phyloP scores from a whole-genome alignment of 2,329 filamentous ascomycete species.

The Neodidymelliopsis sp. region DNA sequence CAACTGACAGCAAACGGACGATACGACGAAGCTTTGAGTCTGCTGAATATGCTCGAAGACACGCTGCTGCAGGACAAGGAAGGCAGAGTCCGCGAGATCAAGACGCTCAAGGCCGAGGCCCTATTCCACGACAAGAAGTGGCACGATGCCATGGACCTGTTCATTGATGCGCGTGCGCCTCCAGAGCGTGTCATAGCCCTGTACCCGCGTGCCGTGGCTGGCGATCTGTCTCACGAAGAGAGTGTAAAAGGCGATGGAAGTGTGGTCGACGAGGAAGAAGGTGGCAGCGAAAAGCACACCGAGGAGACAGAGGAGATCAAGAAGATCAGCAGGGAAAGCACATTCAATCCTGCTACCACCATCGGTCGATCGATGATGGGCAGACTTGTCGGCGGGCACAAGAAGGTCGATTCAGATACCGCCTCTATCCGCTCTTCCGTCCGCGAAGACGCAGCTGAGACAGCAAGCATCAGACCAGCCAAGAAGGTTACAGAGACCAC shows the following conservation, averaged over 20 bases:
- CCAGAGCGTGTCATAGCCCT: slow-evolving; percentile 86
- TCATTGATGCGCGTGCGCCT: slow-evolving; percentile 87
- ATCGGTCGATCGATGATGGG: slow-evolving; percentile 56
- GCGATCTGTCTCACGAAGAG: slow-evolving; percentile 73
- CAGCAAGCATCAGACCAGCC: slow-evolving; percentile 57
- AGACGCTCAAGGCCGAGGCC: slow-evolving; percentile 87
- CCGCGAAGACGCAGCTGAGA: slow-evolving; percentile 64
- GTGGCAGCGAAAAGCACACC: slow-evolving; percentile 28
- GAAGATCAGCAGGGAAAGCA: slow-evolving; percentile 26
- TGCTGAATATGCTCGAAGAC: slow-evolving; percentile 90
- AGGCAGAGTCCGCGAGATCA: slow-evolving; percentile 81
- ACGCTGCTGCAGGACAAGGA: slow-evolving; percentile 85
- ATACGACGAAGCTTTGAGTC: slow-evolving; percentile 90
- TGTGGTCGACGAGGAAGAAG: slow-evolving; percentile 42
- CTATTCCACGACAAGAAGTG: slow-evolving; percentile 87
- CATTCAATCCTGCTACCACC: slow-evolving; percentile 32
- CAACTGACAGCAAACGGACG: slow-evolving; percentile 76
- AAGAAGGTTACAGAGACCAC: slow-evolving; percentile 55
- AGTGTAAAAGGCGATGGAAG: slow-evolving; percentile 57
- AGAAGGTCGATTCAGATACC: slow-evolving; percentile 58
- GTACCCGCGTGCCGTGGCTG: slow-evolving; percentile 84
- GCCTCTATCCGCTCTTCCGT: slow-evolving; percentile 68
- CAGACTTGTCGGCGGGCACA: slow-evolving; percentile 54
- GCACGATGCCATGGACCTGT: slow-evolving; percentile 84
- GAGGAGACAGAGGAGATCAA: slow-evolving; percentile 32